Evolutionary conservation across 2,329 filamentous ascomycete species (phyloP).

Genomic region (Fusarium agapanthi): DNA sequence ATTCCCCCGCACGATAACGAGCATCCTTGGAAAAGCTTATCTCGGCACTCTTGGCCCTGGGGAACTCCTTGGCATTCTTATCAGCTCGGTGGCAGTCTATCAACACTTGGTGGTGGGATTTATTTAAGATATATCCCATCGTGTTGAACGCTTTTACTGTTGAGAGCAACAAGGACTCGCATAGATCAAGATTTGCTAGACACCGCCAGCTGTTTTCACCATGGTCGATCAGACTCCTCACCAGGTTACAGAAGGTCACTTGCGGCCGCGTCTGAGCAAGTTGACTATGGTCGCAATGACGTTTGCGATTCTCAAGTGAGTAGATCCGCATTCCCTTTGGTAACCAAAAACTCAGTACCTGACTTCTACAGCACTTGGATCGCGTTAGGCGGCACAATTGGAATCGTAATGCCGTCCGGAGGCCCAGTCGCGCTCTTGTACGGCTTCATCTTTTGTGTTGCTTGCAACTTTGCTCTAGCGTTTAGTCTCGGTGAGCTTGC

Average conservation of each 20-base stretch:
- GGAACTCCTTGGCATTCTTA: background rate
- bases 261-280: background rate
- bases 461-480: background rate
- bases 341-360: background rate
- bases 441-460: background rate
- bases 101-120: background rate
- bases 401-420: background rate
- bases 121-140: background rate
- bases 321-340: accelerated
- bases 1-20: background rate
- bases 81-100: background rate
- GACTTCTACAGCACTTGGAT: background rate
- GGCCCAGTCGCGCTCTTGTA: background rate
- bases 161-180: background rate
- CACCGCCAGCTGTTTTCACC: background rate
- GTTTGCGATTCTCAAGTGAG: background rate
- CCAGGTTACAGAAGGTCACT: background rate
- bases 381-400: background rate
- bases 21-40: background rate
- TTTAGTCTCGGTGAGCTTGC: background rate
- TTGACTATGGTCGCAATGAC: background rate
- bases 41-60: background rate
- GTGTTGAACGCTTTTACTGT: background rate
- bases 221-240: background rate
- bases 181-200: background rate